phyloP scores from a whole-genome alignment of 371 early-diverging fungal species.

The Mortierella polycephala region DNA sequence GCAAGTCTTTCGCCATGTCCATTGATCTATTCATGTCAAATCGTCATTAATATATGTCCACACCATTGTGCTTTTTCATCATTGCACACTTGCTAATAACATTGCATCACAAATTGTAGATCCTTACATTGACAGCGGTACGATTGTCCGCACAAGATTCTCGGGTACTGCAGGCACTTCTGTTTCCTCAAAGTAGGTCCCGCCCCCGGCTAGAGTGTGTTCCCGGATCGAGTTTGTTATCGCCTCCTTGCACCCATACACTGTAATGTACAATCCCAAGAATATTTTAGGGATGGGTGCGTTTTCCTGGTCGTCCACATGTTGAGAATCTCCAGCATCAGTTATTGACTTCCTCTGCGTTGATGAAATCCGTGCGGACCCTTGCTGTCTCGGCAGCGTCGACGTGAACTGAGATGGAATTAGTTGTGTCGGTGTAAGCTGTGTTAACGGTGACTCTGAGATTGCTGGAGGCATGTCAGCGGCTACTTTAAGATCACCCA shows the following conservation, averaged over 20 bases:
- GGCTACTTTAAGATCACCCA: slow-evolving; percentile 22
- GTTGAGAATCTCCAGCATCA: neutral
- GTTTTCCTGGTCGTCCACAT: slow-evolving; percentile 13
- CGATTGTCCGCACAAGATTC: slow-evolving; percentile 20
- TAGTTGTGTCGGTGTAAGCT: too few species aligned
- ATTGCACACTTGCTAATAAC: too few species aligned
- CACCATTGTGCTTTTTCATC: neutral
- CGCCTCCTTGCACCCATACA: slow-evolving; percentile 22
- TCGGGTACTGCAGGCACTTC: slow-evolving; percentile 17
- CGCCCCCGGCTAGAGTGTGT: slow-evolving; percentile 22
- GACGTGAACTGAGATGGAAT: too few species aligned
- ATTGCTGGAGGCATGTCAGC: neutral
- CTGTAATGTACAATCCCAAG: slow-evolving; percentile 28
- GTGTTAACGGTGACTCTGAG: too few species aligned
- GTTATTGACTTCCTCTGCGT: slow-evolving; percentile 4
- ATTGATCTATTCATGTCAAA: slow-evolving; percentile 2
- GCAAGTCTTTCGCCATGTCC: slow-evolving; percentile 6
- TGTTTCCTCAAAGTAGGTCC: slow-evolving; percentile 18
- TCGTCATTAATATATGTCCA: neutral
- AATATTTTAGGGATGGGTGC: slow-evolving; percentile 26
- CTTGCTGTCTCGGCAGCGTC: too few species aligned
- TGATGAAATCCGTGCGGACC: neutral
- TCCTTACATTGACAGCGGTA: slow-evolving; percentile 35
- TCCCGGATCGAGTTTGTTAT: slow-evolving; percentile 9
- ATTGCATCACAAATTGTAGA: neutral